A percentile compares a stretch with the other conserved stretches of the same genome.
phyloP scores from a whole-genome alignment of 2,329 filamentous ascomycete genomes.

The Phyllosticta citrichinensis region DNA sequence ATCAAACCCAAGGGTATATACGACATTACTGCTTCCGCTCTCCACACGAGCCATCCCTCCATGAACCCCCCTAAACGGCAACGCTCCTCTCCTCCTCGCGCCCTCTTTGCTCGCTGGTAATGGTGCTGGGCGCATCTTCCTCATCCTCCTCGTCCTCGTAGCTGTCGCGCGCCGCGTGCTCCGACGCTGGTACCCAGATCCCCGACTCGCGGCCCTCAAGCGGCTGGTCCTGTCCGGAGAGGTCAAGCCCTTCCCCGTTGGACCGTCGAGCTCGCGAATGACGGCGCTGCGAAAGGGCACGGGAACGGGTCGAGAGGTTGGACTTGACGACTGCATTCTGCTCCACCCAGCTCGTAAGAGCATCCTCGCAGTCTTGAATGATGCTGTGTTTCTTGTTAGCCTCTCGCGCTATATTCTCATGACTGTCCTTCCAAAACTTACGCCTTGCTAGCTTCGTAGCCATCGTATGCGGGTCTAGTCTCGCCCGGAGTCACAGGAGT shows the following conservation, averaged over 20 bases:
- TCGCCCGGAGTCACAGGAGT: constrained; percentile 95
- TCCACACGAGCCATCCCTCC: not conserved
- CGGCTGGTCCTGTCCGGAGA: constrained; percentile 72
- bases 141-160: constrained; percentile 55
- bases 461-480: constrained; percentile 90
- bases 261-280: constrained; percentile 59
- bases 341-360: constrained; percentile 92
- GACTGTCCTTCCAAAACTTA: constrained; percentile 22
- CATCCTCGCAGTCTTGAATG: constrained; percentile 97
- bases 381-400: constrained; percentile 45
- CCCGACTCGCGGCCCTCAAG: constrained; percentile 64
- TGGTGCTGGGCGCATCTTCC: constrained; percentile 35
- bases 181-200: constrained; percentile 67
- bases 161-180: constrained; percentile 51
- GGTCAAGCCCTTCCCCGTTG: constrained; percentile 64
- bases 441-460: constrained; percentile 95
- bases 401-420: not conserved
- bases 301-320: constrained; percentile 77
- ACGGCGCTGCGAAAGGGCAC: constrained; percentile 77
- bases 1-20: not conserved
- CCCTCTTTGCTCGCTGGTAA: constrained; percentile 34
- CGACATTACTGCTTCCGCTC: not conserved
- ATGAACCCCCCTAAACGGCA: constrained; percentile 10
- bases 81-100: constrained; percentile 37
- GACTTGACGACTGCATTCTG: constrained; percentile 81